Percentiles rank a stretch among this genome's conserved stretches.
phyloP scores from a whole-genome alignment of 1,284 basidiomycete genomes.

The Melampsora americana region DNA sequence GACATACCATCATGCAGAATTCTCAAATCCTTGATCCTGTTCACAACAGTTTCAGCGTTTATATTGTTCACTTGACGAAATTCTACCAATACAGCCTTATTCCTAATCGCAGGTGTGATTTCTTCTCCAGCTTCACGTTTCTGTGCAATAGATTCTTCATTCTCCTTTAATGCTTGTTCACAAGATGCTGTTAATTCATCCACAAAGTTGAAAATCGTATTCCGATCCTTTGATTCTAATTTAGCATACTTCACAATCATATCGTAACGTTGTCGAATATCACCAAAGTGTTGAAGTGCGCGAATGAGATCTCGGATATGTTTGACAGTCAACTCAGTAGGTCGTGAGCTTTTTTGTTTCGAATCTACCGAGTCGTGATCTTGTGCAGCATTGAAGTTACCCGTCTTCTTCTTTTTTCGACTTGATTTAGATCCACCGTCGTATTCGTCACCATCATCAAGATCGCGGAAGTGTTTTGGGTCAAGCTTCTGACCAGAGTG shows the following conservation, averaged over 20 bases:
- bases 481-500: slow-evolving; percentile 65
- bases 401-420: slow-evolving; percentile 48
- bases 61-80: slow-evolving; percentile 86
- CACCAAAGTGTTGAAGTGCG: slow-evolving; percentile 95
- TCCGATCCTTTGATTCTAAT: slow-evolving; percentile 87
- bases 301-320: slow-evolving; percentile 93
- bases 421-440: slow-evolving; percentile 65
- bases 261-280: slow-evolving; percentile 90
- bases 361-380: slow-evolving; percentile 26
- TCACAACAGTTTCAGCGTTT: slow-evolving; percentile 95
- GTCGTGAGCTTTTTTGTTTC: slow-evolving; percentile 58
- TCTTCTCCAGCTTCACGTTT: slow-evolving; percentile 74
- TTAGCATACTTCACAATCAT: slow-evolving; percentile 90
- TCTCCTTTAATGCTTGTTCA: slow-evolving; percentile 75
- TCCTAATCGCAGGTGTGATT: slow-evolving; percentile 64
- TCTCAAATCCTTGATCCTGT: slow-evolving; percentile 81
- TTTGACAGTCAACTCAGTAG: slow-evolving; percentile 93
- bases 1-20: slow-evolving; percentile 68
- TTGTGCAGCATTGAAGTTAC: slow-evolving; percentile 65
- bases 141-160: slow-evolving; percentile 72
- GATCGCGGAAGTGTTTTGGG: slow-evolving; percentile 78
- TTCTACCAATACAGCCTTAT: slow-evolving; percentile 89
- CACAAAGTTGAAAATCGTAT: slow-evolving; percentile 82
- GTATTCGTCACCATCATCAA: slow-evolving; percentile 56
- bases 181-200: slow-evolving; percentile 90